phyloP scores from a whole-genome alignment of 441 rosid genomes.

The Gossypium aridum region DNA sequence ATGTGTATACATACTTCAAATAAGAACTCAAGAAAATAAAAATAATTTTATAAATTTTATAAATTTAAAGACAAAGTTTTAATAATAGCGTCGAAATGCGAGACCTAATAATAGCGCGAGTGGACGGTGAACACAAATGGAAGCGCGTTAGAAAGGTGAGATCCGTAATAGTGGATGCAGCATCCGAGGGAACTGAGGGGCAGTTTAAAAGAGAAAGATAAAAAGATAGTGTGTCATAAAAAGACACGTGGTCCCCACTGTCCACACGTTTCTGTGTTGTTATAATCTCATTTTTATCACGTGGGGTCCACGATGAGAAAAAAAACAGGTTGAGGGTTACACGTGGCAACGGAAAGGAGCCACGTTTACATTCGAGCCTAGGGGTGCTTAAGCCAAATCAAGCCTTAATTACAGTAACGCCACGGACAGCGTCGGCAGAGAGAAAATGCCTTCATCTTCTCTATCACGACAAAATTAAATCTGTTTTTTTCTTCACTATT shows the following conservation, averaged over 20 bases:
- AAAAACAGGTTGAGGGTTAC: neutral
- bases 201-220: neutral
- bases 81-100: neutral
- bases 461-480: neutral
- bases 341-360: conserved; percentile 19
- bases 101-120: neutral
- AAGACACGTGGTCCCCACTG: conserved; percentile 20
- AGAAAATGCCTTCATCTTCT: conserved; percentile 1
- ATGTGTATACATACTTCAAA: too few relatives aligned
- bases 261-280: conserved; percentile 12
- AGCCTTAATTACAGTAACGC: conserved; percentile 2
- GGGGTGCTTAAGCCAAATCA: neutral
- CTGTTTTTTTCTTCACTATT: too few relatives aligned
- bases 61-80: fast-evolving
- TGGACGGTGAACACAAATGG: neutral
- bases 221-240: neutral
- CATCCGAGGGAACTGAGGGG: neutral
- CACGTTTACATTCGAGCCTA: conserved; percentile 15
- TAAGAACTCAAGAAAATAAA: too few relatives aligned
- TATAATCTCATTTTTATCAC: neutral
- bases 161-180: neutral
- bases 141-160: conserved; percentile 11
- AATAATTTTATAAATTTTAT: too few relatives aligned
- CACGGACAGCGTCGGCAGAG: conserved; percentile 48
- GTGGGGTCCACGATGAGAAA: conserved; percentile 16